Evolutionary conservation across 2,329 filamentous ascomycete species (phyloP).

Genomic region (Ophiostoma perfectum): DNA sequence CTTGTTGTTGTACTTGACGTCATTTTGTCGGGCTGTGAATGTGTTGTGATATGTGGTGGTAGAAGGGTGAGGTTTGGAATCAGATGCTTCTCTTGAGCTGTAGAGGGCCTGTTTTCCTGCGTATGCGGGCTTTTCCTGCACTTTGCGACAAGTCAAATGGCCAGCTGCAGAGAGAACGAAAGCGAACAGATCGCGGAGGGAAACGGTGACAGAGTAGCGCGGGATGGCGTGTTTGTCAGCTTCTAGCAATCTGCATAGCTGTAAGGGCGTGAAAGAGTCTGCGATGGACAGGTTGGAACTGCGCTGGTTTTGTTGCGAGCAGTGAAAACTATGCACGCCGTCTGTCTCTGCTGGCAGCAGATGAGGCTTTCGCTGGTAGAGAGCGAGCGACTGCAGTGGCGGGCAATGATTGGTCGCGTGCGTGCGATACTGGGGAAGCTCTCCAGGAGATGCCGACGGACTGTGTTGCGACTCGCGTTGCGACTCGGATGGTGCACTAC

Average conservation of each 20-base stretch:
- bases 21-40: slow-evolving; percentile 20
- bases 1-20: slow-evolving; percentile 26
- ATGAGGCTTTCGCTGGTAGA: background rate
- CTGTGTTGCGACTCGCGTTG: background rate
- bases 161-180: too few species aligned
- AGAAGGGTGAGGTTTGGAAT: background rate
- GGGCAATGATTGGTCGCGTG: slow-evolving; percentile 19
- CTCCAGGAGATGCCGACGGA: background rate
- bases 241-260: slow-evolving; percentile 9
- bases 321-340: background rate
- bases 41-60: background rate
- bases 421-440: background rate
- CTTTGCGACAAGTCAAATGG: background rate
- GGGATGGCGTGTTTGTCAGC: slow-evolving; percentile 15
- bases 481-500: background rate
- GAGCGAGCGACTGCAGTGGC: background rate
- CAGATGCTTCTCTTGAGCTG: background rate
- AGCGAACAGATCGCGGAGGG: background rate
- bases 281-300: background rate
- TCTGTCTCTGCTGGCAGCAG: background rate
- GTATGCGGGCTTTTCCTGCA: background rate
- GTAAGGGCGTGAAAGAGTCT: background rate
- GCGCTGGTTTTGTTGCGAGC: background rate
- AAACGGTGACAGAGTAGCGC: background rate
- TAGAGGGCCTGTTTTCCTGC: background rate